These are phyloP conservation scores for Strobilomyces dryophilus DNA, from an alignment of 768 basidiomycete genomes.

Conservation along the genomic window DNA sequence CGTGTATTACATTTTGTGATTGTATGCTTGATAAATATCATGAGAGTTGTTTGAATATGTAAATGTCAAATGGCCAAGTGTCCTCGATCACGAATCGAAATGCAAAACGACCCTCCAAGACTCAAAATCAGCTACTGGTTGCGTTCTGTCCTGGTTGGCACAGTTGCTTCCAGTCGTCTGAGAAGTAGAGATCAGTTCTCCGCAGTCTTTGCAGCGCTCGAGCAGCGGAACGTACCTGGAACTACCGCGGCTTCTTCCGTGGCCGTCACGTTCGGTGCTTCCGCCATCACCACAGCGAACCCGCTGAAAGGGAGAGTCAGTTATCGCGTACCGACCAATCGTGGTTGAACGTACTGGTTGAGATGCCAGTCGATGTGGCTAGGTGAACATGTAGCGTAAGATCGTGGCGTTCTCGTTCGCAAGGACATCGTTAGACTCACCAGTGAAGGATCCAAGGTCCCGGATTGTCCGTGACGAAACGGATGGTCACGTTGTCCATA, in stretches of 20 bases:
- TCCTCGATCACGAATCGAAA: too few species aligned
- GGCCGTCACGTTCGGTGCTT: not conserved
- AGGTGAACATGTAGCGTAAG: not conserved
- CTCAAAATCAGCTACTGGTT: too few species aligned
- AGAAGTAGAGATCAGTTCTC: not conserved
- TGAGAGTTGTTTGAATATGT: too few species aligned
- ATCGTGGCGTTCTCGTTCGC: not conserved
- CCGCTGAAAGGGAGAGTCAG: not conserved
- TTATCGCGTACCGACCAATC: not conserved
- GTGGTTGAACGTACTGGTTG: not conserved
- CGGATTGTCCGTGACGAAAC: conserved; percentile 61
- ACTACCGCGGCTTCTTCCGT: not conserved
- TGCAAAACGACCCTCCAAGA: too few species aligned
- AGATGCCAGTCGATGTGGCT: not conserved
- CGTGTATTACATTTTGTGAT: too few species aligned
- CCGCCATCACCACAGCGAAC: not conserved
- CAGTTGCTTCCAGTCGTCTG: not conserved
- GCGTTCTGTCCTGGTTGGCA: not conserved
- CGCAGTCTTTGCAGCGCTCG: not conserved
- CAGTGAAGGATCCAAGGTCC: conserved; percentile 42
- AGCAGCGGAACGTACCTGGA: not conserved
- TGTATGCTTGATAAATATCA: too few species aligned
- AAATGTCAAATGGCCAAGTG: too few species aligned
- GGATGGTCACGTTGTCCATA: conserved; percentile 46
- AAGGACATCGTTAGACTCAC: not conserved